Evolutionary conservation across 1,139 yeast species (phyloP).

Genomic region (Magnusiomyces magnusii): DNA sequence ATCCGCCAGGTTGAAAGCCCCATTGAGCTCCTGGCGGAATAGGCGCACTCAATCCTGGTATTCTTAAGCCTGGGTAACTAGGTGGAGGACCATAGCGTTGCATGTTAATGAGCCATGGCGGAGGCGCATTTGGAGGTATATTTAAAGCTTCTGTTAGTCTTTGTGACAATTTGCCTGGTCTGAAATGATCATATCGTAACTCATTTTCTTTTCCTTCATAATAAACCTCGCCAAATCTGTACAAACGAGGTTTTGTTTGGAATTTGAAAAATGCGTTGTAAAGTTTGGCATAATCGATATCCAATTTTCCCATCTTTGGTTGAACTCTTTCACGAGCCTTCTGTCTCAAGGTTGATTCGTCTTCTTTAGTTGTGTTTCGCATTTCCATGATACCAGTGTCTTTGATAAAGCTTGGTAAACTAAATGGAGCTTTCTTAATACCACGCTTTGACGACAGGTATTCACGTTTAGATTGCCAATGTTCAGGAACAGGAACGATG

Average conservation of each 20-base stretch:
- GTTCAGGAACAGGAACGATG: slow-evolving; percentile 68
- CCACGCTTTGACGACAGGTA: slow-evolving; percentile 68
- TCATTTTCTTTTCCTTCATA: slow-evolving; percentile 69
- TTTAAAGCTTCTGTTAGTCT: slow-evolving; percentile 63
- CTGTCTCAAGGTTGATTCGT: slow-evolving; percentile 57
- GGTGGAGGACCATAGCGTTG: slow-evolving; percentile 77
- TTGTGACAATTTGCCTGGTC: slow-evolving; percentile 63
- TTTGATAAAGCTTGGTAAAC: slow-evolving; percentile 66
- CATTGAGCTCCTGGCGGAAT: slow-evolving; percentile 36
- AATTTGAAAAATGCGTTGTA: slow-evolving; percentile 82
- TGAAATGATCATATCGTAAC: slow-evolving; percentile 37
- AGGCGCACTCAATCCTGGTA: slow-evolving; percentile 47
- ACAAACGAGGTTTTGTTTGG: slow-evolving; percentile 65
- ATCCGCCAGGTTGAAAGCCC: slow-evolving; percentile 39
- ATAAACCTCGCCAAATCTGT: slow-evolving; percentile 67
- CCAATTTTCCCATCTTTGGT: slow-evolving; percentile 82
- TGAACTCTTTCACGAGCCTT: slow-evolving; percentile 78
- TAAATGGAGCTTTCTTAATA: slow-evolving; percentile 63
- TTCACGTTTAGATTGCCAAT: slow-evolving; percentile 79
- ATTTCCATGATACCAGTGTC: slow-evolving; percentile 86
- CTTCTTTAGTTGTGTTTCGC: slow-evolving; percentile 52
- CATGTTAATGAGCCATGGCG: slow-evolving; percentile 82
- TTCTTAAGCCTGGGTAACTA: slow-evolving; percentile 56
- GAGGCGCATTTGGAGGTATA: slow-evolving; percentile 52
- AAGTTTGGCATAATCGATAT: slow-evolving; percentile 74